Evolutionary conservation across 306 rosid species (phyloP), one percentile per base, ranked within the genome.

Genomic region (Sophora flavescens): DNA sequence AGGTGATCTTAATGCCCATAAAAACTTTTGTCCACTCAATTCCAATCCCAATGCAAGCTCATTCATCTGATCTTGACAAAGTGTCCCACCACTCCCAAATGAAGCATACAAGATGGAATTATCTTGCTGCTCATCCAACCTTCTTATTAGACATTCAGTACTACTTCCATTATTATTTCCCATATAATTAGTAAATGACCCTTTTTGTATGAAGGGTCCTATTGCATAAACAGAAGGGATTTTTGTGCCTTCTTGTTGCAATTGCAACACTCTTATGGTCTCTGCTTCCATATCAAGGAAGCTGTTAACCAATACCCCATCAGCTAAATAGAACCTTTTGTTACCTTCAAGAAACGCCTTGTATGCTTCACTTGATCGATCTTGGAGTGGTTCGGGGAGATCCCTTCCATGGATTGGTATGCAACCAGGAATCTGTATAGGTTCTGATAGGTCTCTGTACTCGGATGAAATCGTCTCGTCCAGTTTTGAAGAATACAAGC

Each of bases 121-220:
- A 1, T 47, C 5, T 28, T 63, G 45, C 32, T 65, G 70, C 4
- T n/a, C 5, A 33, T 76, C 80, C 47, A 76, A 44, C 73, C 80
- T 64, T 38, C 6, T 53, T 64, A 52, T 53, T 64, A 64, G 15
- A 10, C 69, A 67, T 6, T 32, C 17, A 22, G 22, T 22, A 22
- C 22, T 22, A 1, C 4, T 10, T 30, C 53, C 58, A 8, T 41
- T 9, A 35, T 6, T 12, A 8, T 33, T 16, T 42, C 13, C 50
- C 4, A n/a, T n/a, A 6, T n/a, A n/a, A n/a, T 26, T 13, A 4
- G 26, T 7, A 7, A 13, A 35, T 32, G 60, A 17, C 28, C 30
- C 69, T 6, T 48, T 71, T 15, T 66, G 76, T 5, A 41, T 9
- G 26, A 82, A 9, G 22, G 86, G 86, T 63, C 86, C 86, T 11